phyloP scores from a whole-genome alignment of 768 basidiomycete genomes.

The Lactifluus piperatus region DNA sequence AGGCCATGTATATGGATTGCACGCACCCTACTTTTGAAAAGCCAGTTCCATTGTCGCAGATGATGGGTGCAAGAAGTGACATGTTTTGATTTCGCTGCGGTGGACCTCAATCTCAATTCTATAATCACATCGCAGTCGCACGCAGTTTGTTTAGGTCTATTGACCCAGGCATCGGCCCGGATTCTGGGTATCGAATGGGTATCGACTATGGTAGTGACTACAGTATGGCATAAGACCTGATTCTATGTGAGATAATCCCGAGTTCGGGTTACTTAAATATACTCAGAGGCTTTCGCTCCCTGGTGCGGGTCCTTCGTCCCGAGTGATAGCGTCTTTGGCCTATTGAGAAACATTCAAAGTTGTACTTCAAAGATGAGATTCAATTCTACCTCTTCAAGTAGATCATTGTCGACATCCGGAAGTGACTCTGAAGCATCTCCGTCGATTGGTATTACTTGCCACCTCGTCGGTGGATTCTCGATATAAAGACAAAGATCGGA shows the following conservation, averaged over 20 bases:
- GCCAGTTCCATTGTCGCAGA: conserved; percentile 97
- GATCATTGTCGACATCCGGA: conserved; percentile 52
- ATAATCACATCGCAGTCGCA: background rate
- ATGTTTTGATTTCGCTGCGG: no score
- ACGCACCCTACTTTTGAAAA: conserved; percentile 94
- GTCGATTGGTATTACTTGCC: conserved; percentile 54
- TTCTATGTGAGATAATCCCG: background rate
- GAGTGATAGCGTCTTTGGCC: conserved; percentile 25
- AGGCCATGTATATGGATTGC: background rate
- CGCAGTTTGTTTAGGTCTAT: conserved; percentile 17
- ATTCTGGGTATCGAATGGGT: background rate
- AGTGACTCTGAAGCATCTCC: conserved; percentile 49
- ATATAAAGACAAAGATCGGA: conserved; percentile 75
- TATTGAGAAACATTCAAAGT: conserved; percentile 13
- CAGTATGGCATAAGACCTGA: no score
- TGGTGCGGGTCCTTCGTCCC: conserved; percentile 16
- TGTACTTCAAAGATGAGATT: background rate
- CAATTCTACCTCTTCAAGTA: conserved; percentile 43
- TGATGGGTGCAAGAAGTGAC: conserved; percentile 87
- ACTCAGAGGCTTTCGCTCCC: conserved; percentile 16
- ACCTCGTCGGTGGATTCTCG: conserved; percentile 63
- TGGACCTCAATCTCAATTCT: no score
- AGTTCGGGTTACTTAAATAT: background rate
- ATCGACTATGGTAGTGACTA: no score
- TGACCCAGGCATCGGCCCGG: conserved; percentile 6